Conservation (phyloP, 73 alveolate genomes). For the Stentor roeselii region DNA sequence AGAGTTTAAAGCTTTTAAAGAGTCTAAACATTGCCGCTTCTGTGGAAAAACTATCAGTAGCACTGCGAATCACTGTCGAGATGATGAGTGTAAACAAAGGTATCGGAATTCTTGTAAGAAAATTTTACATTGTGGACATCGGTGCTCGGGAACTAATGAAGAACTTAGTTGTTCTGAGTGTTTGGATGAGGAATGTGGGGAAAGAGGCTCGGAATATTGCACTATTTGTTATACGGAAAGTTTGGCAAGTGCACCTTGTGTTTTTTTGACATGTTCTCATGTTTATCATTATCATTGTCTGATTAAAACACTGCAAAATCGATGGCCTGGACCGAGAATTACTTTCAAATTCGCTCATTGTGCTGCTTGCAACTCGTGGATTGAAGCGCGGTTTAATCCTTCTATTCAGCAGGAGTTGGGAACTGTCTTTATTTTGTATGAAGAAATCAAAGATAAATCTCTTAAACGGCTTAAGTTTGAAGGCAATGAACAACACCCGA, state of each 20-base stretch:
- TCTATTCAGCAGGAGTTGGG: conserved; percentile 54
- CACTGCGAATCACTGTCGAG: conserved; percentile 62
- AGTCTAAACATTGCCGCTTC: conserved; percentile 51
- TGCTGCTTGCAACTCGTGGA: conserved; percentile 74
- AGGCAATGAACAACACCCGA: conserved; percentile 87
- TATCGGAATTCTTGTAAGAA: conserved; percentile 60
- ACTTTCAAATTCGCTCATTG: conserved; percentile 71
- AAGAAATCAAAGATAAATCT: conserved; percentile 71
- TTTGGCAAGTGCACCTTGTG: conserved; percentile 64
- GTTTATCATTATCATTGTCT: conserved; percentile 68
- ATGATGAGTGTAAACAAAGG: conserved; percentile 61
- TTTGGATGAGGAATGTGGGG: conserved; percentile 64
- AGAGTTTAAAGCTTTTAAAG: conserved; percentile 39
- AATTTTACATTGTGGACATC: conserved; percentile 69
- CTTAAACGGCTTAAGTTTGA: conserved; percentile 89
- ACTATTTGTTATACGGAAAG: conserved; percentile 75
- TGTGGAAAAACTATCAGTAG: conserved; percentile 52
- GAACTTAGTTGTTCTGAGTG: conserved; percentile 70
- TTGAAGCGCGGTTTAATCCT: conserved; percentile 52
- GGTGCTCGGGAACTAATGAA: conserved; percentile 68
- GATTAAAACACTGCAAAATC: conserved; percentile 59
- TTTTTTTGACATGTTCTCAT: conserved; percentile 66
- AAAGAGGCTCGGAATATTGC: conserved; percentile 64
- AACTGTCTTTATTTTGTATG: conserved; percentile 48
- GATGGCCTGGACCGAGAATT: conserved; percentile 83